phyloP scores from a whole-genome alignment of 768 basidiomycete species.

The Sarcodon sp. region DNA sequence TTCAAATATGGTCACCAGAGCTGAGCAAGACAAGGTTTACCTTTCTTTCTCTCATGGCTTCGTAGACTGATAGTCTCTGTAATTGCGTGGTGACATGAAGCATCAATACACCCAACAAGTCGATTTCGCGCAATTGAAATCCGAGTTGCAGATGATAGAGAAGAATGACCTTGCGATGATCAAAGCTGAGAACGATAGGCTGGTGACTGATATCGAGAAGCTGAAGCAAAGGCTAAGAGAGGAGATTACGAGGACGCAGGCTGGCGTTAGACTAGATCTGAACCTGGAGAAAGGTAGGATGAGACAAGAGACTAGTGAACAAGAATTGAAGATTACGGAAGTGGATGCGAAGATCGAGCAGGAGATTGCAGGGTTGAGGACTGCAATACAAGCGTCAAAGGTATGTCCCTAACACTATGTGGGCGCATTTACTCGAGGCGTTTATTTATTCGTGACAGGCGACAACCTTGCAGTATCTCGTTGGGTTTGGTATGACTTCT shows the following conservation, averaged over 20 bases:
- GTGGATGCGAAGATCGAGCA: conserved; percentile 96
- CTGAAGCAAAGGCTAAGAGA: conserved; percentile 88
- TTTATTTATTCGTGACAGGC: conserved; percentile 30
- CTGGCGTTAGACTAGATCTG: conserved; percentile 85
- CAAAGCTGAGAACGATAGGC: conserved; percentile 93
- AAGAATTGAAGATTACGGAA: conserved; percentile 95
- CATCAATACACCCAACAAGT: conserved; percentile 93
- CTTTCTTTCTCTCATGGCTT: not conserved
- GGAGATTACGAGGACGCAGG: conserved; percentile 86
- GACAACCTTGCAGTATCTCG: conserved; percentile 77
- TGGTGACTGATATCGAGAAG: conserved; percentile 84
- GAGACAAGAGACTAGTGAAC: conserved; percentile 82
- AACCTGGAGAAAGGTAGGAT: conserved; percentile 96
- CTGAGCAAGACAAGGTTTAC: conserved; percentile 87
- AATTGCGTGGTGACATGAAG: conserved; percentile 20
- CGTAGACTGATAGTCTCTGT: not conserved
- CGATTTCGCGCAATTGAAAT: conserved; percentile 93
- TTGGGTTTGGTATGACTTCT: conserved; percentile 62
- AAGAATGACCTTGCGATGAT: conserved; percentile 94
- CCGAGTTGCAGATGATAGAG: conserved; percentile 91
- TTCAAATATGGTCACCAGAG: conserved; percentile 89
- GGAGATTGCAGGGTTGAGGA: conserved; percentile 81
- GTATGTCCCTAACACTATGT: conserved; percentile 21
- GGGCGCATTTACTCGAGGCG: not conserved
- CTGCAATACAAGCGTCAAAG: conserved; percentile 78